A percentile compares a stretch with the other conserved stretches of the same genome.
phyloP scores from a whole-genome alignment of 140 eudicot genomes.

The Flaveria floridana region DNA sequence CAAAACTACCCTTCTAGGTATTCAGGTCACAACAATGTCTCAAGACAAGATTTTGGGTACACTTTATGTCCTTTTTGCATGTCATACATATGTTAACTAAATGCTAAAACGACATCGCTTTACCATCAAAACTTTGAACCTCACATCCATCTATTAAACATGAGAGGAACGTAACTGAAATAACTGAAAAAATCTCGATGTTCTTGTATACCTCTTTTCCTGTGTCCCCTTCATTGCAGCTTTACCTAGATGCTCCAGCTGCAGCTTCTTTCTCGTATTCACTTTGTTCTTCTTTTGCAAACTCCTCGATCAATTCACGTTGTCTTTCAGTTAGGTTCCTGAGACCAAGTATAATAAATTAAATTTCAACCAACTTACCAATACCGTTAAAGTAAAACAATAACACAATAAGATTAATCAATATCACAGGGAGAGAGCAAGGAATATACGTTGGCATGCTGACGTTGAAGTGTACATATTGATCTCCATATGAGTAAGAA shows the following conservation, averaged over 20 bases:
- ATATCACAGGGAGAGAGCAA: conserved; percentile 13
- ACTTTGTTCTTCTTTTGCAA: conserved; percentile 69
- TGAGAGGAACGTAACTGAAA: conserved; percentile 20
- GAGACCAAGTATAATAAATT: not conserved
- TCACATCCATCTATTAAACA: conserved; percentile 4
- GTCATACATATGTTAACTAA: conserved; percentile 11
- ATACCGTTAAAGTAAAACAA: not conserved
- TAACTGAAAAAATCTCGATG: conserved; percentile 24
- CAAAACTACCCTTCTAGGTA: not conserved
- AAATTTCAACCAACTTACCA: not conserved
- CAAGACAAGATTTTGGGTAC: not conserved
- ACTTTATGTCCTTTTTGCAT: conserved; percentile 25
- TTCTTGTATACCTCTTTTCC: not conserved
- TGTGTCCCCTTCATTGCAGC: not conserved
- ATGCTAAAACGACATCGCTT: conserved; percentile 12
- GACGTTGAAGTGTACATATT: conserved; percentile 84
- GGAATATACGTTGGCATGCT: conserved; percentile 74
- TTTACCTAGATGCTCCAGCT: conserved; percentile 62
- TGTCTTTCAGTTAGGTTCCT: conserved; percentile 70
- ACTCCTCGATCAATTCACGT: conserved; percentile 73
- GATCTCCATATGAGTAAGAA: conserved; percentile 68
- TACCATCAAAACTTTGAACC: conserved; percentile 37
- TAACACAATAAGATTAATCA: not conserved
- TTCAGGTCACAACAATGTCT: not conserved
- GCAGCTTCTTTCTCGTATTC: conserved; percentile 58